phyloP scores from a whole-genome alignment of 345 rosid species.

The Pugionium cornutum region DNA sequence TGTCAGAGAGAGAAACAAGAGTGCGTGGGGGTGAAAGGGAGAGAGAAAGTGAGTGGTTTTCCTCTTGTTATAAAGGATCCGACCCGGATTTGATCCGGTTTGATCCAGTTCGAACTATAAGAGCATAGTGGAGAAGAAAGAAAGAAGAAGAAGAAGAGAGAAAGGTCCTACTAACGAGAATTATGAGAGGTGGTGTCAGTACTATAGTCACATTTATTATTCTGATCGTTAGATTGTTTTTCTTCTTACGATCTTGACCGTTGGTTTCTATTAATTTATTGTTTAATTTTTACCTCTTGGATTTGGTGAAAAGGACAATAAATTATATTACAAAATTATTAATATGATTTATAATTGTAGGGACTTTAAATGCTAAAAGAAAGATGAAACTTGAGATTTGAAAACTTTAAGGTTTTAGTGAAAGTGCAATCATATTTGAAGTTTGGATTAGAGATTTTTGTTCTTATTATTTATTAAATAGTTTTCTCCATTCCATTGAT shows the following conservation, averaged over 20 bases:
- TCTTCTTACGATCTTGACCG: slow-evolving; percentile 20
- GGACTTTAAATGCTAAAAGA: too few relatives aligned
- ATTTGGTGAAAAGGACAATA: slow-evolving; percentile 43
- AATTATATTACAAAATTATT: slow-evolving; percentile 15
- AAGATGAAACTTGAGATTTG: too few relatives aligned
- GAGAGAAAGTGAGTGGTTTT: slow-evolving; percentile 14
- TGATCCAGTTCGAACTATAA: slow-evolving; percentile 14
- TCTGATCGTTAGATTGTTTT: slow-evolving; percentile 27
- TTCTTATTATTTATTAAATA: too few relatives aligned
- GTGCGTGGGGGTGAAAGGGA: too few relatives aligned
- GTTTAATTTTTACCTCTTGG: slow-evolving; percentile 14
- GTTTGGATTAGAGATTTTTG: too few relatives aligned
- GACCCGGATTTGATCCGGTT: slow-evolving; percentile 46
- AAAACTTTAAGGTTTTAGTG: too few relatives aligned
- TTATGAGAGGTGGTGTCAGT: slow-evolving; percentile 47
- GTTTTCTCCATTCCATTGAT: too few relatives aligned
- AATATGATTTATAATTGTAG: too few relatives aligned
- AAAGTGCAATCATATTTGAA: too few relatives aligned
- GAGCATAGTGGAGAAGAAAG: slow-evolving; percentile 33
- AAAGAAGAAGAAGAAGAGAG: slow-evolving; percentile 32
- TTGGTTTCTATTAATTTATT: too few relatives aligned
- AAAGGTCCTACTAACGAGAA: slow-evolving; percentile 44
- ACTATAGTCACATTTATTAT: slow-evolving; percentile 22
- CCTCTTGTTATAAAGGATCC: slow-evolving; percentile 47
- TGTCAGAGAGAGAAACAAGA: slow-evolving; percentile 23